Base-by-base conservation (phyloP, 495 filamentous ascomycete species). In the Aspergillus campestris region DNA sequence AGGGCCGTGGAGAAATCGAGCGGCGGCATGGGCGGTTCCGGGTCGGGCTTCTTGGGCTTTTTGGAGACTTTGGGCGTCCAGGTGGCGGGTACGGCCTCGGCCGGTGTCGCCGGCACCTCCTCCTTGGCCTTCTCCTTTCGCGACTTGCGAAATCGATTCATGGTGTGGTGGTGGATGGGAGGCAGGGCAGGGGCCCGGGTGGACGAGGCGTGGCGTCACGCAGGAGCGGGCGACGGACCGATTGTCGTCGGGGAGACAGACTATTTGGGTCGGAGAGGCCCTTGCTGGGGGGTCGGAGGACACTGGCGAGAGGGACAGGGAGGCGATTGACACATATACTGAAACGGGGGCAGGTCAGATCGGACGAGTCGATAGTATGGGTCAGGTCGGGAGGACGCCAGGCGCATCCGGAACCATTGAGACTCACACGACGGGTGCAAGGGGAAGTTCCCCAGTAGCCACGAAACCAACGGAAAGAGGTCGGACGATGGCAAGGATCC, bases 141-240 rank as follows among this genome's bases (percentile, higher is more conserved):
- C 60, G 79, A 77, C 29, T 74, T 84, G 51, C 84, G 74, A 55
- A 88, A 86, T 18, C 81, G 81, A 70, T 87, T 86, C 85, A 89
- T 89, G 46, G 44, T 62, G 56, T 9, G 8, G 31, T 33, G 47
- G 8, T 47, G 24, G 41, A 18, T 9, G 14, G 41, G 8, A 15
- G n/a, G 38, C 14, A 38, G 12, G 13, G 13, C 15, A 13, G 31
- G 18, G 30, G 31, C 28, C 11, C 37, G 41, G 24, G 43, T 18
- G 15, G 38, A 31, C 12, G 45, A 18, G 29, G 27, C 31, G 11
- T 33, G 10, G 29, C 10, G 18, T 33, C n/a, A 15, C 31, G 12
- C 24, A 37, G 31, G 15, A 36, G 27, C 42, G 30, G 32, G 33
- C 33, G 10, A 34, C 12, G 33, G 33, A 34, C 10, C 18, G 18